Evolutionary conservation across 2,329 filamentous ascomycete species (phyloP), one percentile per base, ranked within the genome.

Genomic region (Exophiala bonariae): DNA sequence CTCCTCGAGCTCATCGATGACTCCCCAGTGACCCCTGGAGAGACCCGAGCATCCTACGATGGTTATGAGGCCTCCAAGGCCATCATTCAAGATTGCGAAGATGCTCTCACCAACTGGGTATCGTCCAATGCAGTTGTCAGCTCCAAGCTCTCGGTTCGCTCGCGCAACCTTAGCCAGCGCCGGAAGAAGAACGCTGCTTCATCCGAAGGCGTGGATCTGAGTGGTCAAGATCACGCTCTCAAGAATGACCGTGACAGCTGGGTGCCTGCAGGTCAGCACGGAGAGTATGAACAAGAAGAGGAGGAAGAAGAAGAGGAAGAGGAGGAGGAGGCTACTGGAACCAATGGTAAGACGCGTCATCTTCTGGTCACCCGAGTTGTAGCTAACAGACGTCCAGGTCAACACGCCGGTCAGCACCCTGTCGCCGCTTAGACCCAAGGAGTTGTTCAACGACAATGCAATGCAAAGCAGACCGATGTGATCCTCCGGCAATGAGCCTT

Each of bases 61-160:
- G 93, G 93, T 54, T 99, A 99, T 67, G 93, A 99, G 69, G 91
- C 91, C 54, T 95, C 89, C 80, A 97, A 96, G 75, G 92, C 82
- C 56, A 97, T 99, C 71, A 97, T 99, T 64, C 93, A 99, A 74
- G 93, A 99, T 71, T 99, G 93, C 69, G 93, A 99, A 73, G 91
- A 97, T 66, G 82, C 93, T 2, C 83, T 99, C 52, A 96, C 90
- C 67, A 96, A 96, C 77, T 99, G 93, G 93, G 90, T 97, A 31
- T 81, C 83, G 48, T 85, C 89, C 62, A 93, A 95, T 64, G 92
- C 93, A 4, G 85, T 89, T 36, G 90, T 99, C 59, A 86, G 80
- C 47, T 85, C 91, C 56, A 91, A 89, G 68, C 82, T 99, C 39
- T 96, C 89, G 3, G 87, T 85, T 14, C 89, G 93, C 50, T 83